Percentiles rank a stretch among this genome's conserved stretches.
Evolutionary conservation across 1,139 yeast species (phyloP).

Genomic region (Scheffersomyces stambukii): DNA sequence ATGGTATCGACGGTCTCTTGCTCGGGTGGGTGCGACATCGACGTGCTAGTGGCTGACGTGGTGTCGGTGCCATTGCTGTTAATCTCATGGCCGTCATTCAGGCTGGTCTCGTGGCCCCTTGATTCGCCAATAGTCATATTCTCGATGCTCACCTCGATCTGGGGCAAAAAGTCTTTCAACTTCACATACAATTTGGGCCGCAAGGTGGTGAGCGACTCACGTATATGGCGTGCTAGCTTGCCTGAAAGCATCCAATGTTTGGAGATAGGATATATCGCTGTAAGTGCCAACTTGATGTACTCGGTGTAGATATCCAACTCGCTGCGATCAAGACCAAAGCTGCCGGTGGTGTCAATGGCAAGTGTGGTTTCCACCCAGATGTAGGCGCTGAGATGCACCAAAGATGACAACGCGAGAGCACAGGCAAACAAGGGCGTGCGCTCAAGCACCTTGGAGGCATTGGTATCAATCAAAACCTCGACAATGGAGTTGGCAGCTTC

Average conservation of each 20-base stretch:
- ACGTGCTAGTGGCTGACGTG: constrained; percentile 1
- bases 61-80: constrained; percentile 2
- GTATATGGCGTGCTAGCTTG: constrained; percentile 39
- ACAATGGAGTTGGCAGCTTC: constrained; percentile 49
- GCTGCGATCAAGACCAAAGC: constrained; percentile 15
- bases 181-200: constrained; percentile 24
- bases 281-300: constrained; percentile 42
- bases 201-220: constrained; percentile 31
- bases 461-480: constrained; percentile 40
- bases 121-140: constrained; percentile 4
- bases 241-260: constrained; percentile 47
- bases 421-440: constrained; percentile 50
- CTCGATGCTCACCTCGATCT: constrained; percentile 10
- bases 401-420: constrained; percentile 45
- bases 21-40: not conserved
- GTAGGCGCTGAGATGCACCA: constrained; percentile 47
- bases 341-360: constrained; percentile 6
- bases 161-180: constrained; percentile 17
- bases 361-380: constrained; percentile 39
- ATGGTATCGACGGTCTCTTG: not conserved
- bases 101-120: too few relatives aligned
- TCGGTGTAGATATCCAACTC: constrained; percentile 43
- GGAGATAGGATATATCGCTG: constrained; percentile 44
- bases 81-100: constrained; percentile 2
- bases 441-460: constrained; percentile 33